These are phyloP conservation scores for Aspergillus ostianus DNA, from an alignment of 495 filamentous ascomycete species.

Conservation along the genomic window DNA sequence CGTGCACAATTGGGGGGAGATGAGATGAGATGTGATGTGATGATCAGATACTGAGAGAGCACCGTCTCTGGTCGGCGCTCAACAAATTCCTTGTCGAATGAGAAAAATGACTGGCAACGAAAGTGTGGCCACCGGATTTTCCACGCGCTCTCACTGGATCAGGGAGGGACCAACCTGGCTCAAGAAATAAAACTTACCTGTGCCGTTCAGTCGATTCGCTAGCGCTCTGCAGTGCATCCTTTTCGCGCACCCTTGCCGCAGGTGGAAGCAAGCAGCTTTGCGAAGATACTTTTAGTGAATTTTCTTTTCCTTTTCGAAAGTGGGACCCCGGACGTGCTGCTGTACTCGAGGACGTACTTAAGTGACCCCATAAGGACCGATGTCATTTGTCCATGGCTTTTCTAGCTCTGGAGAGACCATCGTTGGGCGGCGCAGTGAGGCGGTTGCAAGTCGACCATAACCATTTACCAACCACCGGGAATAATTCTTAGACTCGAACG, in stretches of 20 bases:
- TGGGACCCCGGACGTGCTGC: neutral
- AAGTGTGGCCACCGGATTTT: neutral
- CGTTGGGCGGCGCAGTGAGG: slow-evolving; percentile 26
- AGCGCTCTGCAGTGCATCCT: neutral
- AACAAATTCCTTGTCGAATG: neutral
- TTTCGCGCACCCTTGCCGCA: slow-evolving; percentile 11
- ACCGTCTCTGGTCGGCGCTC: neutral
- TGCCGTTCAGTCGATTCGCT: slow-evolving; percentile 2
- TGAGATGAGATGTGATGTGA: slow-evolving; percentile 4
- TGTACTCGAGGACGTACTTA: slow-evolving; percentile 7
- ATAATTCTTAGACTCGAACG: neutral
- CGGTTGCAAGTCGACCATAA: slow-evolving; percentile 14
- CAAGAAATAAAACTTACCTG: neutral
- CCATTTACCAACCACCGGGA: slow-evolving; percentile 1
- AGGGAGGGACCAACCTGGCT: neutral
- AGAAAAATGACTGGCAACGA: neutral
- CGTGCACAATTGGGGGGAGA: neutral
- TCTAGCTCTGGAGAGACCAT: slow-evolving; percentile 9
- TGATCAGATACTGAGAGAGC: neutral
- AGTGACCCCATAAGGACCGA: slow-evolving; percentile 17
- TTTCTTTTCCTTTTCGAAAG: neutral
- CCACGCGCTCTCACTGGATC: neutral
- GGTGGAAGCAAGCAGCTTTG: neutral
- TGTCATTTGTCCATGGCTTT: slow-evolving; percentile 15
- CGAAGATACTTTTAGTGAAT: neutral